phyloP scores from a whole-genome alignment of 176 grass and related monocot species.

The Bromus sterilis region DNA sequence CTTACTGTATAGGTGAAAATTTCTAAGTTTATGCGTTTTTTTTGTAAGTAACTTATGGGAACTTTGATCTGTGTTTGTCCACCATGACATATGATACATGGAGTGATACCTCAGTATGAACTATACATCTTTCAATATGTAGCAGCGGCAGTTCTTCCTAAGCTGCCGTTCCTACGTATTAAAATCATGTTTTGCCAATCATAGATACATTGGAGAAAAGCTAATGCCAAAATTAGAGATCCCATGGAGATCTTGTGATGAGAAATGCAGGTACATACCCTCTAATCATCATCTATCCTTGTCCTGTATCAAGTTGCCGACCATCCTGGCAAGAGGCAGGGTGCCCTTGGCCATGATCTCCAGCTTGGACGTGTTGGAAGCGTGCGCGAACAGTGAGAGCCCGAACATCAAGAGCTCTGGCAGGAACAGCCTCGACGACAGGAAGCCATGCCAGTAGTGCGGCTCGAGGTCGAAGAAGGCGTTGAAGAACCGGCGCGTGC shows the following conservation, averaged over 20 bases:
- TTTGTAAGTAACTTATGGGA: not conserved
- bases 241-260: slow-evolving; percentile 22
- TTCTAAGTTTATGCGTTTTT: not conserved
- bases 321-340: slow-evolving; percentile 77
- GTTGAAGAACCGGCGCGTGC: slow-evolving; percentile 69
- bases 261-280: slow-evolving; percentile 21
- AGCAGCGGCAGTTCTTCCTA: slow-evolving; percentile 23
- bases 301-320: slow-evolving; percentile 83
- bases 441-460: slow-evolving; percentile 92
- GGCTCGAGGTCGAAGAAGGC: slow-evolving; percentile 96
- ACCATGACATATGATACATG: slow-evolving; percentile 21
- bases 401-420: slow-evolving; percentile 82
- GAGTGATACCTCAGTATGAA: slow-evolving; percentile 1
- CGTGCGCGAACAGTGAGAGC: slow-evolving; percentile 66
- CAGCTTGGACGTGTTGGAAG: slow-evolving; percentile 80
- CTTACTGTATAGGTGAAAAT: not conserved
- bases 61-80: slow-evolving; percentile 1
- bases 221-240: slow-evolving; percentile 33
- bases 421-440: slow-evolving; percentile 85
- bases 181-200: slow-evolving; percentile 22
- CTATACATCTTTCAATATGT: slow-evolving; percentile 18
- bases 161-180: slow-evolving; percentile 6
- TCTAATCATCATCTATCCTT: slow-evolving; percentile 31
- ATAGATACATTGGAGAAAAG: slow-evolving; percentile 8
- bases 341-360: slow-evolving; percentile 99